A percentile compares a stretch with the other conserved stretches of the same genome.
Evolutionary conservation across 2,329 filamentous ascomycete species (phyloP).

Genomic region (Neonectria neomacrospora): DNA sequence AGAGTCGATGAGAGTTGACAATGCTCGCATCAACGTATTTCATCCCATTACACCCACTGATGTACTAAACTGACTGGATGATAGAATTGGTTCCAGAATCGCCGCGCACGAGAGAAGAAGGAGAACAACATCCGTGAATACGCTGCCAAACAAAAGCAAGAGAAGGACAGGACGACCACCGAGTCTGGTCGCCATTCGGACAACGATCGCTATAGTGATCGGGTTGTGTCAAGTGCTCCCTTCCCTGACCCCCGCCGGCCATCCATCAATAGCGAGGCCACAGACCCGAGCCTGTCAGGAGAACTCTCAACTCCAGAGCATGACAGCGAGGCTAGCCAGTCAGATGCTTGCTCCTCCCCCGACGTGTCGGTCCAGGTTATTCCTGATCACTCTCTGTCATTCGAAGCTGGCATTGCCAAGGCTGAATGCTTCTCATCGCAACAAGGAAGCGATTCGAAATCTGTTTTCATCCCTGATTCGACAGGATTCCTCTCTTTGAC

Average conservation of each 20-base stretch:
- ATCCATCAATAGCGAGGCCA: conserved; percentile 21
- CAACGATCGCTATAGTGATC: conserved; percentile 48
- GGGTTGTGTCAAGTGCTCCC: conserved; percentile 55
- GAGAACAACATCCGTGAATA: conserved; percentile 64
- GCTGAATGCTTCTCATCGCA: conserved; percentile 14
- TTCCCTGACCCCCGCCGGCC: conserved; percentile 48
- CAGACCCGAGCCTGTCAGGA: conserved; percentile 13
- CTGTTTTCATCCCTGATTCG: conserved; percentile 6
- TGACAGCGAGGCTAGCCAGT: conserved; percentile 45
- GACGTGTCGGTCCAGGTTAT: conserved; percentile 34
- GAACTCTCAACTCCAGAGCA: conserved; percentile 38
- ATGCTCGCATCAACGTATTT: conserved; percentile 71
- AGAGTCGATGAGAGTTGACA: conserved; percentile 70
- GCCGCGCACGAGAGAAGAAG: conserved; percentile 73
- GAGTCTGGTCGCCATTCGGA: conserved; percentile 43
- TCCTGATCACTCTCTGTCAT: conserved; percentile 33
- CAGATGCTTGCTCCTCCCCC: conserved; percentile 41
- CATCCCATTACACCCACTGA: not conserved
- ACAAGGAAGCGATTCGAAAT: conserved; percentile 2
- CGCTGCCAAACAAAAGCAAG: conserved; percentile 51
- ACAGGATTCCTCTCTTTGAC: conserved; percentile 28
- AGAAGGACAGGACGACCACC: conserved; percentile 48
- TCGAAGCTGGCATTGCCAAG: conserved; percentile 13
- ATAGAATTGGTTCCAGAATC: conserved; percentile 77
- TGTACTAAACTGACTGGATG: conserved; percentile 44